Percentiles rank a stretch among this genome's conserved stretches.
These are phyloP conservation scores for Stromatinia cepivora DNA, from an alignment of 2,329 filamentous ascomycete species.

Conservation along the genomic window DNA sequence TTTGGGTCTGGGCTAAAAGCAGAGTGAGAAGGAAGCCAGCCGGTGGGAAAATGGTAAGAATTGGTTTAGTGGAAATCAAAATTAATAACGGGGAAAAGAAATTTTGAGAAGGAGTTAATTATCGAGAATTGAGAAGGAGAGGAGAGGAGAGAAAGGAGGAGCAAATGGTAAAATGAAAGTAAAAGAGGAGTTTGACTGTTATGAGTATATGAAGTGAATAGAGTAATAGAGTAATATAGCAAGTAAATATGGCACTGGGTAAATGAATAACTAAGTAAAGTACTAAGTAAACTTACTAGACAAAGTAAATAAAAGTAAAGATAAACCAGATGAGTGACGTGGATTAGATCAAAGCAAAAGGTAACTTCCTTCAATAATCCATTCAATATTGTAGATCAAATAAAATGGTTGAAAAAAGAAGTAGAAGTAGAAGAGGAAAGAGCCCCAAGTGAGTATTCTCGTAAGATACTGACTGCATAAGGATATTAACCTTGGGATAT, in stretches of 20 bases:
- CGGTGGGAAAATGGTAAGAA: conserved; percentile 14
- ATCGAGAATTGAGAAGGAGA: neutral
- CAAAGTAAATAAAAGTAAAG: neutral
- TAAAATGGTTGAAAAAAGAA: too few species aligned
- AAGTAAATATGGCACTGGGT: too few species aligned
- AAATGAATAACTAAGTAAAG: too few species aligned
- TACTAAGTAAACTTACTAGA: too few species aligned
- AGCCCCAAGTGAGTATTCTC: neutral
- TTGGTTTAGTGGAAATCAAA: conserved; percentile 8
- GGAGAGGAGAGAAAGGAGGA: neutral
- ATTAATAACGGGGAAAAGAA: neutral
- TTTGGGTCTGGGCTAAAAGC: conserved; percentile 14
- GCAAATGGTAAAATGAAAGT: neutral
- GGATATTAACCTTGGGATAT: neutral
- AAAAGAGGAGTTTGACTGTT: neutral
- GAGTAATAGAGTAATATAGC: too few species aligned
- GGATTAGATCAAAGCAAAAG: neutral
- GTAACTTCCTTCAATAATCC: neutral
- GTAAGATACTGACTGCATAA: neutral
- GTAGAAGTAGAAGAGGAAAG: too few species aligned
- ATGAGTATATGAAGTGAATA: neutral
- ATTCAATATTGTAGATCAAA: neutral
- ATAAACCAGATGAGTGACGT: neutral
- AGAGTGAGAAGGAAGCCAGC: conserved; percentile 7
- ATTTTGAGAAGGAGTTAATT: neutral